Conservation (phyloP, 192 early-diverging fungal species). For the Thoreauomyces humboldtii region DNA sequence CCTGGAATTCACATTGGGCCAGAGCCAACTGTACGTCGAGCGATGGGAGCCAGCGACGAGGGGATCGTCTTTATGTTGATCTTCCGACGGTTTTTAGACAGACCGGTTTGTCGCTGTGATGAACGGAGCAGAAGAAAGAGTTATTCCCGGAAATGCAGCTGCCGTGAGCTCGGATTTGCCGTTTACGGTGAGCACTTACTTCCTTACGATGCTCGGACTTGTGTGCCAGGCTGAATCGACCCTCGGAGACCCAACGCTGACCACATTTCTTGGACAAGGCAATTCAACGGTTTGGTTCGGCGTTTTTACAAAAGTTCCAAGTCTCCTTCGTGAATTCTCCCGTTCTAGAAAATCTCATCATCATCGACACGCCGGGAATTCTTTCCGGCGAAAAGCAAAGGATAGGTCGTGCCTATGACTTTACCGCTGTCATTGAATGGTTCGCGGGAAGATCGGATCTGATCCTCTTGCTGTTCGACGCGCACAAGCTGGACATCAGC, state of each 20-base stretch:
- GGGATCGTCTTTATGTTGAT: background rate
- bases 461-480: conserved; percentile 85
- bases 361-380: conserved; percentile 91
- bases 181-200: conserved; percentile 60
- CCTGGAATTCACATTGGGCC: conserved; percentile 77
- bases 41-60: background rate
- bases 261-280: no score
- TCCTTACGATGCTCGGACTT: no score
- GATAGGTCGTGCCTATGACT: conserved; percentile 78
- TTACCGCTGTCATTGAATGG: conserved; percentile 77
- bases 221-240: no score
- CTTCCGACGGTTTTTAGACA: conserved; percentile 61
- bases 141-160: conserved; percentile 86
- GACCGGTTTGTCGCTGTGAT: conserved; percentile 86
- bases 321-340: conserved; percentile 78
- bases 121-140: conserved; percentile 60
- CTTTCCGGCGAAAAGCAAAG: conserved; percentile 84
- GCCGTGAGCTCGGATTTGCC: conserved; percentile 79
- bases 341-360: conserved; percentile 73
- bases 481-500: conserved; percentile 85
- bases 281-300: conserved; percentile 75
- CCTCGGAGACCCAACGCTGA: no score
- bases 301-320: conserved; percentile 80
- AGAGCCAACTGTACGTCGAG: conserved; percentile 76
- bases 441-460: conserved; percentile 82